Evolutionary conservation across 441 rosid species (phyloP).

Genomic region (Daphne laureola): DNA sequence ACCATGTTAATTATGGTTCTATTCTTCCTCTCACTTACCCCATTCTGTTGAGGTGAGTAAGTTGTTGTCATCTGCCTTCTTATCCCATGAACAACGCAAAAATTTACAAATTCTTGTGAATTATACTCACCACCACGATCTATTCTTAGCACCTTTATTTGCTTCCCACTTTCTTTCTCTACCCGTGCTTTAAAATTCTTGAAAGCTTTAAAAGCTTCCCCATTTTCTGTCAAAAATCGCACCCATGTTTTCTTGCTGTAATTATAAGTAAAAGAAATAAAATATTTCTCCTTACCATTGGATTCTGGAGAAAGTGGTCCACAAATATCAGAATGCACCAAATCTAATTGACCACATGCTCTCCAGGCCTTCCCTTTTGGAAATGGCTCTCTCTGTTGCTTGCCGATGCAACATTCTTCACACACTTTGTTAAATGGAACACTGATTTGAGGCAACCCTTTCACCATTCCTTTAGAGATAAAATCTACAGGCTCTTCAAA

Average conservation of each 20-base stretch:
- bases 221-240: neutral
- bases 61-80: slow-evolving; percentile 1
- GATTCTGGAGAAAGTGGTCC: slow-evolving; percentile 1
- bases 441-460: neutral
- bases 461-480: slow-evolving; percentile 7
- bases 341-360: neutral
- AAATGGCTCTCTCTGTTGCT: neutral
- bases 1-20: neutral
- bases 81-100: slow-evolving; percentile 1
- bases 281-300: slow-evolving; percentile 3
- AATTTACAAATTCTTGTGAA: neutral
- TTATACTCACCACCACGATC: slow-evolving; percentile 7
- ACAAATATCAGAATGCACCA: slow-evolving; percentile 10
- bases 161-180: neutral
- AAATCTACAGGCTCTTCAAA: neutral
- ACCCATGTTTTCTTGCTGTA: neutral
- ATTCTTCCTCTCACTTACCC: slow-evolving; percentile 1
- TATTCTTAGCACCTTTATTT: neutral
- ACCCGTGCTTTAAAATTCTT: neutral
- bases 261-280: neutral
- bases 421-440: neutral
- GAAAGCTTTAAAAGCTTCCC: neutral
- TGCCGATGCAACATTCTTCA: neutral
- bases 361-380: slow-evolving; percentile 7
- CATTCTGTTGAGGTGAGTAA: slow-evolving; percentile 12